These are phyloP conservation scores for Termitomyces eurrhizus DNA, from an alignment of 768 basidiomycete species.

Conservation along the genomic window DNA sequence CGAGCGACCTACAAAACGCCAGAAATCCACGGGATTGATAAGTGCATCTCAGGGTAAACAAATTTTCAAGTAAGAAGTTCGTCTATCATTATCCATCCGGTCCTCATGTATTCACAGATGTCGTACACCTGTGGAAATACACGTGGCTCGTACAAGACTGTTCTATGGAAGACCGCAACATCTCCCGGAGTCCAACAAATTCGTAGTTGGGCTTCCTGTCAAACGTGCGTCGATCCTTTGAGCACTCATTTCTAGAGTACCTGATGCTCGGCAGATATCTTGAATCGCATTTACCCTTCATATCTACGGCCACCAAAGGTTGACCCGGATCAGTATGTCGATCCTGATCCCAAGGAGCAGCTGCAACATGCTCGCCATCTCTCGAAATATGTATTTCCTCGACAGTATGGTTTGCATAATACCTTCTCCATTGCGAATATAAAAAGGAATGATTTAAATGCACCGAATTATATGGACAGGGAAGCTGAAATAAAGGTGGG, in stretches of 20 bases:
- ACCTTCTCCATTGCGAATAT: conserved; percentile 40
- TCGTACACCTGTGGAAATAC: conserved; percentile 46
- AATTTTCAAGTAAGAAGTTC: background rate
- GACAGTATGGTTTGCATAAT: conserved; percentile 65
- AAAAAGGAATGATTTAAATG: conserved; percentile 27
- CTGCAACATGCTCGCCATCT: conserved; percentile 55
- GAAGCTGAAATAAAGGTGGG: conserved; percentile 69
- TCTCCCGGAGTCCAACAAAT: conserved; percentile 42
- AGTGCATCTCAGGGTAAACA: background rate
- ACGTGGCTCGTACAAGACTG: conserved; percentile 50
- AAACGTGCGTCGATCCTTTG: conserved; percentile 45
- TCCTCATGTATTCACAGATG: conserved; percentile 20
- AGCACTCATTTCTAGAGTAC: background rate
- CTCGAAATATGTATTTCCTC: conserved; percentile 82
- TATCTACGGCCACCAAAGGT: conserved; percentile 29
- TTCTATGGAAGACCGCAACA: conserved; percentile 65
- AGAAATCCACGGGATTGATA: conserved; percentile 15
- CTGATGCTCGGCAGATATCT: conserved; percentile 44
- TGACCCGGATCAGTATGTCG: conserved; percentile 27
- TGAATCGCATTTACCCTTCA: conserved; percentile 54
- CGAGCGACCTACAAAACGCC: conserved; percentile 26
- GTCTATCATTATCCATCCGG: background rate
- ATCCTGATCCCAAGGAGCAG: conserved; percentile 44
- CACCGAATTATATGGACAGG: conserved; percentile 54
- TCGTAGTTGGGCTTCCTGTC: conserved; percentile 63